A percentile compares a stretch with the other conserved stretches of the same genome.
Conservation (phyloP, 179 eudicot species). For the Beta corolliflora region DNA sequence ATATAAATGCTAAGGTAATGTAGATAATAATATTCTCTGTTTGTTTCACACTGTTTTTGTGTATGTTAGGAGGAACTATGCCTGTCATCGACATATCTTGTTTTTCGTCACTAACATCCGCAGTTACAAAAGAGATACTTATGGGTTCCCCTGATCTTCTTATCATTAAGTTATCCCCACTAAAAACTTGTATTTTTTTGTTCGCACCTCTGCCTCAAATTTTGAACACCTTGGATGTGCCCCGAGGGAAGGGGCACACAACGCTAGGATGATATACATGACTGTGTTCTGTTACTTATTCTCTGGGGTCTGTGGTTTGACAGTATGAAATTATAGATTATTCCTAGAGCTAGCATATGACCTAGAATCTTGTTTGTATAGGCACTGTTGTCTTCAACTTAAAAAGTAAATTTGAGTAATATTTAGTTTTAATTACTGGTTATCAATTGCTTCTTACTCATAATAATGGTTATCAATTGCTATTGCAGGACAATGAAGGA, state of each 20-base stretch:
- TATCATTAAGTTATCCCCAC: not conserved
- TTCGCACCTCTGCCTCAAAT: no score
- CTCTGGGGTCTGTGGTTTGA: not conserved
- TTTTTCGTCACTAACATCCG: not conserved
- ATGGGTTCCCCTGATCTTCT: not conserved
- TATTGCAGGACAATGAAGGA: no score
- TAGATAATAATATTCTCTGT: not conserved
- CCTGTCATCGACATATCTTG: not conserved
- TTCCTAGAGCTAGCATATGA: no score
- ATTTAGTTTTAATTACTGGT: no score
- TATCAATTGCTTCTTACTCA: no score
- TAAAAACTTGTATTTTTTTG: not conserved
- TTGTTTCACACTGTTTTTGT: not conserved
- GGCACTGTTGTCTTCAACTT: no score
- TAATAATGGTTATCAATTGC: not conserved
- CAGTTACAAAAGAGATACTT: not conserved
- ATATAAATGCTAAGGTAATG: constrained; percentile 75
- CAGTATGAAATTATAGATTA: not conserved
- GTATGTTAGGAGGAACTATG: not conserved
- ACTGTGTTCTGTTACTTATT: no score
- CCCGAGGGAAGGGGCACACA: no score
- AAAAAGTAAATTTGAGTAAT: no score
- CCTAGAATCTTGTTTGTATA: no score
- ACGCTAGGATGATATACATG: no score
- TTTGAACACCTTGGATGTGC: no score